A percentile compares a stretch with the other conserved stretches of the same genome.
Evolutionary conservation across 257 asterid genomes (phyloP).

Genomic region (Scutellaria minor): DNA sequence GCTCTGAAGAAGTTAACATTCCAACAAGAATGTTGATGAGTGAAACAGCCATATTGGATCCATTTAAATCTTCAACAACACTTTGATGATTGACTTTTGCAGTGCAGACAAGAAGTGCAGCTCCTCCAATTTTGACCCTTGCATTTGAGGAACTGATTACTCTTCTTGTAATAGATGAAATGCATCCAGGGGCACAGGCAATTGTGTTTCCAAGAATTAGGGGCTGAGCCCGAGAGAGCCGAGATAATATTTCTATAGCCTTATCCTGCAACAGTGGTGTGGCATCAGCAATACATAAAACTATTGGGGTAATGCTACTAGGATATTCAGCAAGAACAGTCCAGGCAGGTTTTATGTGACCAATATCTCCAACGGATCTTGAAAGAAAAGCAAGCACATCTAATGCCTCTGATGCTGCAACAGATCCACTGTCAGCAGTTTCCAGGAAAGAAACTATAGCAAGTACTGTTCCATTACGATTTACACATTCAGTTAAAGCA

Average conservation of each 20-base stretch:
- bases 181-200: slow-evolving; percentile 74
- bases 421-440: slow-evolving; percentile 64
- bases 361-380: slow-evolving; percentile 61
- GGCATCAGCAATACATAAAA: slow-evolving; percentile 80
- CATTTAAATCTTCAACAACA: slow-evolving; percentile 74
- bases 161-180: slow-evolving; percentile 74
- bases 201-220: slow-evolving; percentile 69
- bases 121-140: slow-evolving; percentile 84
- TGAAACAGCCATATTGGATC: slow-evolving; percentile 60
- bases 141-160: slow-evolving; percentile 64
- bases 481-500: slow-evolving; percentile 69
- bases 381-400: slow-evolving; percentile 90
- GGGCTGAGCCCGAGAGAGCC: slow-evolving; percentile 77
- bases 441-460: slow-evolving; percentile 88
- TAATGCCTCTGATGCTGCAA: slow-evolving; percentile 78
- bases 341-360: slow-evolving; percentile 80
- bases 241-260: slow-evolving; percentile 81
- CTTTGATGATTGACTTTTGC: slow-evolving; percentile 83
- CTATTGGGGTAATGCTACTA: slow-evolving; percentile 74
- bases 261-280: slow-evolving; percentile 81
- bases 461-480: slow-evolving; percentile 88
- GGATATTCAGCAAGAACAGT: slow-evolving; percentile 86
- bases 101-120: slow-evolving; percentile 89
- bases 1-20: slow-evolving; percentile 61
- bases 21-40: slow-evolving; percentile 83